Base-by-base conservation (phyloP, 192 early-diverging fungal genomes). In the Lobosporangium transversale region DNA sequence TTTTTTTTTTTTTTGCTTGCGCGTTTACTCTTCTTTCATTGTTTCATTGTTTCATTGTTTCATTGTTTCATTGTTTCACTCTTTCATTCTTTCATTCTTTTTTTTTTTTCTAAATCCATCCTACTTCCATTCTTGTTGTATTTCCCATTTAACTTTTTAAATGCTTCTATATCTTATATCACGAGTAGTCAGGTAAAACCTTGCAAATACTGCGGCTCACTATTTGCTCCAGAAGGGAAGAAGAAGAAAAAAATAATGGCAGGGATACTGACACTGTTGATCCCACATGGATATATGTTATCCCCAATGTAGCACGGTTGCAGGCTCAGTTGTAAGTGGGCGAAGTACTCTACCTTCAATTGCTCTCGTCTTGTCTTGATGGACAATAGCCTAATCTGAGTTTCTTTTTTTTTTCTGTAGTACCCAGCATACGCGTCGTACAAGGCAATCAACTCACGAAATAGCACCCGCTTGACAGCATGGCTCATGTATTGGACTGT, bases 401-500 rank as follows among this genome's bases (percentile, higher is more conserved):
- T 61, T 20, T 8, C 21, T 15, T 2, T 37, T 7, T 6, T 51
- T 4, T 30, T 20, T 18, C 15, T 18, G 9, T 51, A 76, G 73
- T 76, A 76, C 44, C 73, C 73, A 40, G 73, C 73, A 10, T 76
- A 76, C 53, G 73, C 73, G 32, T 76, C 73, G 27, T 76, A 62
- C 59, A 76, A 76, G 53, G 73, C 73, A 7, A 67, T 76, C 43
- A 48, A 62, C 31, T 61, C 73, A 3, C 31, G 64, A 2, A 65
- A 67, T 48, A 59, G 37, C 26, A 66, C 30, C 4, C 64, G 73
- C 0, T 33, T 76, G 64, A 76, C 65, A 20, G 73, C 73, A 12
- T 76, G 73, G 73, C 53, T 76, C 26, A 76, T 76, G 73, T 76
- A 76, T 53, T 76, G 73, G 73, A 53, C 58, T 10, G 73, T 76